These are phyloP conservation scores for Tillandsia leiboldiana DNA, from an alignment of 176 grass and related monocot species.

Conservation along the genomic window DNA sequence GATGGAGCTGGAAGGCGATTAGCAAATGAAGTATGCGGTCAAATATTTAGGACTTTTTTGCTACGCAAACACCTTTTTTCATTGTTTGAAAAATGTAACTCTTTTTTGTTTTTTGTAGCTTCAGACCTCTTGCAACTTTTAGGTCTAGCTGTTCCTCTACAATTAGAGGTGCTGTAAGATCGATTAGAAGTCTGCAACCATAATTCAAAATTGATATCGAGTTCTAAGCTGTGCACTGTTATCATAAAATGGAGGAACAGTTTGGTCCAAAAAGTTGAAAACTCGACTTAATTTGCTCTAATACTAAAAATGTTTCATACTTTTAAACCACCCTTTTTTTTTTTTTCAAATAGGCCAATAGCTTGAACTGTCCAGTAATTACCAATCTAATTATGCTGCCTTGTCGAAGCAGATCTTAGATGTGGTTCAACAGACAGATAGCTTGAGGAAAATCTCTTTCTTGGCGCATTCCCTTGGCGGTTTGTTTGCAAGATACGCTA, in stretches of 20 bases:
- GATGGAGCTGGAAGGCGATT: conserved; percentile 72
- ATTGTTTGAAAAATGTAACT: too few species aligned
- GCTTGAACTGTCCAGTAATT: background rate
- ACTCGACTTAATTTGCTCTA: too few species aligned
- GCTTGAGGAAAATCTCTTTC: conserved; percentile 77
- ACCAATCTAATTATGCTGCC: conserved; percentile 1
- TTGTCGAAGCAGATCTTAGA: conserved; percentile 47
- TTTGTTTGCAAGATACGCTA: conserved; percentile 80
- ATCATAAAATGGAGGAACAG: too few species aligned
- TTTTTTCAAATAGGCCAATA: background rate
- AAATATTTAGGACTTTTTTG: background rate
- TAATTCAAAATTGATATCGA: too few species aligned
- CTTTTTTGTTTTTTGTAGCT: background rate
- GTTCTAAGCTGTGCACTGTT: too few species aligned
- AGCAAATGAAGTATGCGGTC: conserved; percentile 64
- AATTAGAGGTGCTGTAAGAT: too few species aligned
- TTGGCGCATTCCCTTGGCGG: conserved; percentile 83
- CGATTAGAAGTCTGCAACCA: too few species aligned
- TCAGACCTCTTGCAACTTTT: background rate
- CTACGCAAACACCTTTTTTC: too few species aligned
- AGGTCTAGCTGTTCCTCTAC: too few species aligned
- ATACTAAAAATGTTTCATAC: conserved; percentile 15
- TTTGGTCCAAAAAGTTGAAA: too few species aligned
- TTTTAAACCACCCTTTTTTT: conserved; percentile 8
- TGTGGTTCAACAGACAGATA: conserved; percentile 43